phyloP scores from a whole-genome alignment of 2,329 filamentous ascomycete genomes.

The Diaporthe batatas region DNA sequence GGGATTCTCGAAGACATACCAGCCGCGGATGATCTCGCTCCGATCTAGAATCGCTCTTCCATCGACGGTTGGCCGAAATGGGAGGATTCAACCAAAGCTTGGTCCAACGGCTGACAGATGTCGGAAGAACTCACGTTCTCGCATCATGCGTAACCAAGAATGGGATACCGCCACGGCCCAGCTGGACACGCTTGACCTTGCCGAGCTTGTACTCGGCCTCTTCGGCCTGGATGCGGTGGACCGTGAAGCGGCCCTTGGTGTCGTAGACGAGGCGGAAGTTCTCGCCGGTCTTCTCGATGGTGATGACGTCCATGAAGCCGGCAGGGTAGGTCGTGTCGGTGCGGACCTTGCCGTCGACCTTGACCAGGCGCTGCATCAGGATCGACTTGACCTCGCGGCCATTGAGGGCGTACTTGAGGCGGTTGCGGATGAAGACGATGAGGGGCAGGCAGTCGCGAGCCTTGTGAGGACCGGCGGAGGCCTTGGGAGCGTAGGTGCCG shows the following conservation, averaged over 20 bases:
- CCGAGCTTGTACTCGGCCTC: conserved; percentile 99
- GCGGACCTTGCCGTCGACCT: conserved; percentile 99
- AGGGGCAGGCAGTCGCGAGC: conserved; percentile 98
- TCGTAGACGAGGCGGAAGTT: conserved; percentile 99
- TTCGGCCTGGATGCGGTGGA: conserved; percentile 98
- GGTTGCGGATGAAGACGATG: conserved; percentile 97
- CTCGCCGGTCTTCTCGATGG: conserved; percentile 99
- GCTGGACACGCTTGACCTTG: conserved; percentile 99
- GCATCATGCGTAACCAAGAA: conserved; percentile 99
- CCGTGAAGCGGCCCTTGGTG: conserved; percentile 99
- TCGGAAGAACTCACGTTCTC: conserved; percentile 98
- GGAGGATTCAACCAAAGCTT: conserved; percentile 86
- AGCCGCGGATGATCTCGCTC: conserved; percentile 64
- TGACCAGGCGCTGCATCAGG: conserved; percentile 99
- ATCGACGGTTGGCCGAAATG: conserved; percentile 23
- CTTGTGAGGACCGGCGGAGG: conserved; percentile 95
- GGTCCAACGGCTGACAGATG: conserved; percentile 99
- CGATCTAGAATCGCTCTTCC: conserved; percentile 43
- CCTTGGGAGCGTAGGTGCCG: conserved; percentile 82
- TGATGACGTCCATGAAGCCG: conserved; percentile 99
- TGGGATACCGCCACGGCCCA: conserved; percentile 99
- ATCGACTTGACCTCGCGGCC: conserved; percentile 97
- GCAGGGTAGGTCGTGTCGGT: conserved; percentile 98
- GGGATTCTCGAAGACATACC: conserved; percentile 61
- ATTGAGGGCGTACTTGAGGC: conserved; percentile 99